Base-by-base conservation (phyloP, 306 rosid species). In the Casuarina glauca region DNA sequence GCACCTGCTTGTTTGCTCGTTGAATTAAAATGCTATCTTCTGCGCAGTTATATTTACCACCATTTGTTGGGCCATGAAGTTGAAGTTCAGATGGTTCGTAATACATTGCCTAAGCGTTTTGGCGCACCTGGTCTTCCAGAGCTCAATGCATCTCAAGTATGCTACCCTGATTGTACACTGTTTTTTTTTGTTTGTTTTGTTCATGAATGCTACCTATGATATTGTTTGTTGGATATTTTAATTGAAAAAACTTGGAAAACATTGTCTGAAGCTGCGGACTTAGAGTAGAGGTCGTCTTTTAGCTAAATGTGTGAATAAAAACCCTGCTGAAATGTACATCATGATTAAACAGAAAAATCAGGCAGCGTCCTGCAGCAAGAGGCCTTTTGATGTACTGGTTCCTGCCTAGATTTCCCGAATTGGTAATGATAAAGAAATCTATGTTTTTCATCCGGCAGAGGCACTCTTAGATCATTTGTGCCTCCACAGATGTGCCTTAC, bases 121-220 rank as follows among this genome's bases (percentile, higher is more conserved):
- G 99, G 99, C 70, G 99, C 99, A 20, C 99, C 98, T 0, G 99
- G 99, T 74, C 97, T 96, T 81, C 99, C 99, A 0, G 99, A 96
- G 82, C 95, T 96, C 77, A 96, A 96, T 89, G 99, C 99, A 63
- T 96, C 99, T 76, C 99, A 96, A 77, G 99, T 96, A 90, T 84
- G 89, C 52, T 48, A 19, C 76, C 53, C 58, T 83, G 52, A 76
- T 76, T n/a, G 54, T 77, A 17, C 35, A 41, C 82, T 61, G 3
- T 54, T n/a, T 71, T 9, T 9, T 8, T 44, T 5, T 39, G 51
- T 50, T 64, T 76, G 36, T 58, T 12, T 51, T 39, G 38, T 39
- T 52, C 49, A 43, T 76, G 48, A 63, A 19, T 49, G 53, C 20
- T 64, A 54, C 48, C 32, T 35, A 35, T 36, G 49, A 35, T 36